Evolutionary conservation across 371 early-diverging fungal species (phyloP), one percentile per base, ranked within the genome.

Genomic region (Mortierella polycephala): DNA sequence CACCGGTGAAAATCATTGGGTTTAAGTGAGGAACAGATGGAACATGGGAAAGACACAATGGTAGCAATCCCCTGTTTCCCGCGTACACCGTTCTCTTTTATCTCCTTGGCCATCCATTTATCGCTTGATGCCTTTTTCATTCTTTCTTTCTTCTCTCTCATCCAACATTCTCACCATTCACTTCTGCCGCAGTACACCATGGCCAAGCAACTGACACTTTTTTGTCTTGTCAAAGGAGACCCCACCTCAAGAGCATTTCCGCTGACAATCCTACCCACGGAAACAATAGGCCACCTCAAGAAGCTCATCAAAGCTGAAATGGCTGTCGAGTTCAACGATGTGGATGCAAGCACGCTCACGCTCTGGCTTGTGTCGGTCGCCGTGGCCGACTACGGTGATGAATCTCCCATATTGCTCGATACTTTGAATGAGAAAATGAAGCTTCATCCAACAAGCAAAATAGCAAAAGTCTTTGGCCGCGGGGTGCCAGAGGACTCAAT

Each of bases 191-290:
- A 3, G 42, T 41, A 45, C 16, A 46, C 13, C 46, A 46, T 13
- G 46, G 6, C 13, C 57, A 59, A 59, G n/a, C 18, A n/a, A 6
- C 46, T 46, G 46, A 46, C 14, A 21, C 18, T 73, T 42, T 62
- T 62, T 23, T 73, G 67, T 41, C 63, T 73, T 37, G 74, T 62
- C 50, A 10, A 55, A 1, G 74, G 74, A 50, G 67, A 67, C 30
- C n/a, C 57, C 18, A 67, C 57, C 4, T 60, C 45, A 13, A 46
- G 46, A 46, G 46, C 46, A 46, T 13, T 46, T 46, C 46, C 46
- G 2, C 6, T 46, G 46, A 46, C 46, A 1, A 5, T 46, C 46
- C 5, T 5, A 16, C 5, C 46, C 46, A 46, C 46, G 2, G 13
- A 46, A 46, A 46, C 46, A 11, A 5, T 46, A 13, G 46, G 46